Conservation (phyloP, 495 filamentous ascomycete species). For the Trichoderma gamsii region DNA sequence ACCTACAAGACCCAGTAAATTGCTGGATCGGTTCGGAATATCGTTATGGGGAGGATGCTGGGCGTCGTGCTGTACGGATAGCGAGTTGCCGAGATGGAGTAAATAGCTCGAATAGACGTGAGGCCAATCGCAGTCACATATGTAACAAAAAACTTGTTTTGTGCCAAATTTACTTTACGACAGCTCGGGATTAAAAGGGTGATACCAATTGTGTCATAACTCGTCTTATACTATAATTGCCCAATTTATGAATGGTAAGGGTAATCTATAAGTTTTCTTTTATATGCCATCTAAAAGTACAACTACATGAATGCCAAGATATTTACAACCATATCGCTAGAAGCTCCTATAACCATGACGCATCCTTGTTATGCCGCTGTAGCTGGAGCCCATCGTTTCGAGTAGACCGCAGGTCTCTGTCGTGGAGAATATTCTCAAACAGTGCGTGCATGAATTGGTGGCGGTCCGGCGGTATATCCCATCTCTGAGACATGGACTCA, state of each 20-base stretch:
- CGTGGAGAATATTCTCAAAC: conserved; percentile 17
- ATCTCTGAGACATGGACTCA: conserved; percentile 32
- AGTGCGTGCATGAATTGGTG: conserved; percentile 37
- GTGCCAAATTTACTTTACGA: not conserved
- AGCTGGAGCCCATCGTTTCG: not conserved
- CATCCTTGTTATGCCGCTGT: not conserved
- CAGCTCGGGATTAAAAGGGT: not conserved
- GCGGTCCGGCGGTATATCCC: conserved; percentile 27
- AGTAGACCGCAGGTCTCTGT: conserved; percentile 5
- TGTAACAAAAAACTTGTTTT: not conserved
- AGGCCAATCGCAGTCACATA: conserved; percentile 5
- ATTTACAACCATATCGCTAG: not conserved
- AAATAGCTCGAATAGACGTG: conserved; percentile 12
- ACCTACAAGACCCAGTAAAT: conserved; percentile 14
- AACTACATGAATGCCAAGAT: not conserved
- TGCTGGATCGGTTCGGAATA: not conserved
- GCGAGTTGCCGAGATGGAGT: not conserved
- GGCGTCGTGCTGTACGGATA: not conserved
- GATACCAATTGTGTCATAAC: not conserved
- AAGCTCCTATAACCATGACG: not conserved
- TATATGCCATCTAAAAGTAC: not conserved
- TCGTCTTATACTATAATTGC: not conserved
- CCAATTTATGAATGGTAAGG: not conserved
- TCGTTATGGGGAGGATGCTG: not conserved
- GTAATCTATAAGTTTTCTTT: not conserved